Conservation (phyloP, 306 rosid genomes). For the Quercus variabilis region DNA sequence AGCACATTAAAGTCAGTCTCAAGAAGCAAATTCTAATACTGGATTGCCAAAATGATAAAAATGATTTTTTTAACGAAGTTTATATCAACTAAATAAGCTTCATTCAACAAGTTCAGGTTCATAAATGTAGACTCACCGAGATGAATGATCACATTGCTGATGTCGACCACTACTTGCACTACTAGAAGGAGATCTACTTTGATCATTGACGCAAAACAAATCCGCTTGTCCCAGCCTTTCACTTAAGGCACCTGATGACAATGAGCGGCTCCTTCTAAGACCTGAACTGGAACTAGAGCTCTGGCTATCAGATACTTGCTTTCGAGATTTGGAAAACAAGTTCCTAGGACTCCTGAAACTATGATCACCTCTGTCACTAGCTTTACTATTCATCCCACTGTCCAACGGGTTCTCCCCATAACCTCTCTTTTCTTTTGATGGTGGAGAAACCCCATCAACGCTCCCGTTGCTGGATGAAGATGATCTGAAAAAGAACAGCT, state of each 20-base stretch:
- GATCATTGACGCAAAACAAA: conserved; percentile 41
- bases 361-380: conserved; percentile 31
- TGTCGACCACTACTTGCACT: conserved; percentile 40
- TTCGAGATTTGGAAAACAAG: conserved; percentile 53
- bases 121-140: conserved; percentile 50
- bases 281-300: conserved; percentile 46
- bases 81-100: neutral
- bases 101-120: conserved; percentile 5
- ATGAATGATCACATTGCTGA: conserved; percentile 54
- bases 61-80: neutral
- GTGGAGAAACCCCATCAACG: conserved; percentile 41
- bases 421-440: conserved; percentile 41
- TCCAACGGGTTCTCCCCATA: conserved; percentile 55
- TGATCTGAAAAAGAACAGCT: conserved; percentile 77
- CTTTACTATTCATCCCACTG: conserved; percentile 36
- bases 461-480: conserved; percentile 60
- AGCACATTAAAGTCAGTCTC: conserved; percentile 16
- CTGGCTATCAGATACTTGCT: conserved; percentile 45
- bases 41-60: neutral
- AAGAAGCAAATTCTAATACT: neutral
- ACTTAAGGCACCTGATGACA: conserved; percentile 71
- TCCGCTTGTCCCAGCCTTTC: conserved; percentile 27
- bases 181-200: conserved; percentile 68
- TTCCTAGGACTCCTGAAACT: conserved; percentile 44
- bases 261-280: conserved; percentile 85